Evolutionary conservation across 148 eudicot genomes (phyloP), one percentile per base, ranked within the genome.

Genomic region (Vaccinium darrowii): DNA sequence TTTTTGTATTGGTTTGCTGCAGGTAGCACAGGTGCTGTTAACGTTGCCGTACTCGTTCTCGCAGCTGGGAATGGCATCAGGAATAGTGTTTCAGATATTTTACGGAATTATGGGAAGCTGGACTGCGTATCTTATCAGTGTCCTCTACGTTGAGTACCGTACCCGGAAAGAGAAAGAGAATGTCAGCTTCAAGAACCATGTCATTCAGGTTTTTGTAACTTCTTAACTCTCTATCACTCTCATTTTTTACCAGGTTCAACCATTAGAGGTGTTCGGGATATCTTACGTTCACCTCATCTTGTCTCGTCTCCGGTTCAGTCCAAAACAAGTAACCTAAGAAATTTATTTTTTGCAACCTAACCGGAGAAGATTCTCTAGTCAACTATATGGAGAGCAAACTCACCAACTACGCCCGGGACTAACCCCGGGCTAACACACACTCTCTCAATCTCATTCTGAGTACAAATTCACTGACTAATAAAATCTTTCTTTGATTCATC

Each of bases 111-210:
- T 94, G 10, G 98, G 98, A 1, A 94, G 98, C 84, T 94, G 98
- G 98, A 94, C 98, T n/a, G 98, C 98, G 1, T 94, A 94, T n/a
- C 92, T 94, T 7, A 93, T 94, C 43, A 94, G 98, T 90, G 95
- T 93, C 72, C 91, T 94, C 0, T 94, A 94, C 80, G 84, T 94
- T 53, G 98, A 94, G 80, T 94, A 94, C 58, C 87, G 98, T 36
- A 80, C 87, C 69, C 82, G 98, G 58, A 94, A 94, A 82, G 98
- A 94, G 83, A 94, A 94, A 81, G 96, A 94, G 86, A 93, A 93
- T 89, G 96, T 91, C 47, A 94, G 78, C 92, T 94, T 94, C 92
- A 94, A 94, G 84, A 94, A 94, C 89, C 98, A 94, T 92, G 98
- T 94, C 79, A 94, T 94, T 16, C 98, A 94, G 95, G 98, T 94